Evolutionary conservation across 1,139 yeast species (phyloP).

Genomic region (Wickerhamiella infanticola): DNA sequence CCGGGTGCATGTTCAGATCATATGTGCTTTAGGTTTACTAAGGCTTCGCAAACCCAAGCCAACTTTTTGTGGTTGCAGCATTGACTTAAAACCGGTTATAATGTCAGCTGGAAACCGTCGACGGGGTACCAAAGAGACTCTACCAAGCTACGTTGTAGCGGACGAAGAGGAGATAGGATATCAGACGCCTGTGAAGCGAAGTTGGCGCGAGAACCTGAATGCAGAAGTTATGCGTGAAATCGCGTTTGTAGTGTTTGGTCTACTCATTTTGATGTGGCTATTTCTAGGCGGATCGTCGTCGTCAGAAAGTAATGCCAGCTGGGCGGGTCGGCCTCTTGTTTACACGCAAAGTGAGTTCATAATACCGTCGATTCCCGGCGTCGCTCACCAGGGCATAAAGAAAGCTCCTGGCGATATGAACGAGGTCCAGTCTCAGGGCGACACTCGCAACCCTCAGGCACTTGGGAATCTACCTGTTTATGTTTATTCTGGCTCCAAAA

Average conservation of each 20-base stretch:
- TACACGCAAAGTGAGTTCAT: slow-evolving; percentile 7
- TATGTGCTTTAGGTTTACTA: background rate
- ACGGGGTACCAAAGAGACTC: slow-evolving; percentile 7
- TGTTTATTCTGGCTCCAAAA: slow-evolving; percentile 9
- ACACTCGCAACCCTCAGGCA: background rate
- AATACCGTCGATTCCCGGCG: slow-evolving; percentile 12
- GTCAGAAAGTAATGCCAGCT: slow-evolving; percentile 1
- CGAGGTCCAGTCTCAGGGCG: slow-evolving; percentile 2
- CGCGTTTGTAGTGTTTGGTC: slow-evolving; percentile 14
- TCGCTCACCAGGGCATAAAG: slow-evolving; percentile 13
- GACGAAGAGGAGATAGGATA: slow-evolving; percentile 5
- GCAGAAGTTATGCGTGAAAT: slow-evolving; percentile 14
- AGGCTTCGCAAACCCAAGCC: background rate
- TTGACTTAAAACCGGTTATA: background rate
- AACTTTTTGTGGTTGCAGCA: background rate
- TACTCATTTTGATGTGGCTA: slow-evolving; percentile 14
- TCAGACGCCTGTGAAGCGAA: slow-evolving; percentile 2
- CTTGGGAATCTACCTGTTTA: slow-evolving; percentile 8
- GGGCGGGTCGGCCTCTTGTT: slow-evolving; percentile 5
- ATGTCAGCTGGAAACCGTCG: background rate
- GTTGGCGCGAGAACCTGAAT: slow-evolving; percentile 7
- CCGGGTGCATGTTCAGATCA: background rate
- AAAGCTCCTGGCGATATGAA: slow-evolving; percentile 18
- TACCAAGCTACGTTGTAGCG: slow-evolving; percentile 13
- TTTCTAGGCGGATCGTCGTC: slow-evolving; percentile 14